A percentile compares a stretch with the other conserved stretches of the same genome.
Conservation (phyloP, 306 rosid genomes). For the Pterocarpus macrocarpus region DNA sequence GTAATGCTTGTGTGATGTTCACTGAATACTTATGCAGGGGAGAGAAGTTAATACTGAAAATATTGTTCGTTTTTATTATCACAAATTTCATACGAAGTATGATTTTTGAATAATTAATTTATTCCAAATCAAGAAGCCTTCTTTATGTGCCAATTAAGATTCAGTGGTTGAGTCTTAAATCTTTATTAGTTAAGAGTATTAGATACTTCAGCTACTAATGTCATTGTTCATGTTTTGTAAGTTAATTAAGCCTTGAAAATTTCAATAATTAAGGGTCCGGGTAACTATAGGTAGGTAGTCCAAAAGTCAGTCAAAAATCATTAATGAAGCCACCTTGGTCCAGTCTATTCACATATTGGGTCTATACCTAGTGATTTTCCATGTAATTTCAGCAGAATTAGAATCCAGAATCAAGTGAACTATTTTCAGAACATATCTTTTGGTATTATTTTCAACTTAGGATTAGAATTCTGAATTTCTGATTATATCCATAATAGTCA, state of each 20-base stretch:
- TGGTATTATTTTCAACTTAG: neutral
- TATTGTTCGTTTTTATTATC: neutral
- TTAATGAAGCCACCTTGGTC: constrained; percentile 13
- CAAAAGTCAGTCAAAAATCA: neutral
- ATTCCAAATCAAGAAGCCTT: neutral
- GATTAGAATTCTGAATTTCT: neutral
- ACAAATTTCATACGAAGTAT: neutral
- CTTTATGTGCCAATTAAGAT: neutral
- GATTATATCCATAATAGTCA: too few relatives aligned
- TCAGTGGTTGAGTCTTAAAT: constrained; percentile 1
- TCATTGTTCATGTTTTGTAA: neutral
- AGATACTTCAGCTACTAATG: constrained; percentile 2
- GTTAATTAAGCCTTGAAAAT: neutral
- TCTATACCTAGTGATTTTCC: neutral
- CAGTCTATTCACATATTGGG: neutral
- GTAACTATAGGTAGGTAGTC: neutral
- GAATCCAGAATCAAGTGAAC: constrained; percentile 9
- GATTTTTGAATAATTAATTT: neutral
- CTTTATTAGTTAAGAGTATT: neutral
- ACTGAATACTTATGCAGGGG: constrained; percentile 18
- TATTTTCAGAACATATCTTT: neutral
- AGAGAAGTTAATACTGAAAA: neutral
- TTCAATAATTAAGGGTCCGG: neutral
- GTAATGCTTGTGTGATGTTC: constrained; percentile 5
- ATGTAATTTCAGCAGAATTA: neutral